These are phyloP conservation scores for Podospora fimiseda DNA, from an alignment of 495 filamentous ascomycete genomes.

Conservation along the genomic window DNA sequence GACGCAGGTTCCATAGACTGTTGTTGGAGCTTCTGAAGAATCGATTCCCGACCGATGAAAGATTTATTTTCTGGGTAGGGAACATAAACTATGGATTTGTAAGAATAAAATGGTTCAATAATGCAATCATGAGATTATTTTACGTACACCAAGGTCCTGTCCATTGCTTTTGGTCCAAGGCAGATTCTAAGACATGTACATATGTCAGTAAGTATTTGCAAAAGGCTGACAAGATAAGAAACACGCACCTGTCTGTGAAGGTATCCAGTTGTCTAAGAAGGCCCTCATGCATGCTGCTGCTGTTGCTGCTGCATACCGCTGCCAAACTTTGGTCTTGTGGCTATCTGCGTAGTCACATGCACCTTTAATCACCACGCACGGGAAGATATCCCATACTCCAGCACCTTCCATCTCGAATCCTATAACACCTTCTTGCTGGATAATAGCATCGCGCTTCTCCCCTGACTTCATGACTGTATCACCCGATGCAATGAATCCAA, in stretches of 20 bases:
- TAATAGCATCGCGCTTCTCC: constrained; percentile 18
- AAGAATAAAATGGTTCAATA: not conserved
- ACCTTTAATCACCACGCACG: constrained; percentile 34
- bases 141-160: not conserved
- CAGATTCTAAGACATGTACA: too few species aligned
- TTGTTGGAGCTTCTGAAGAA: constrained; percentile 7
- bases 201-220: not conserved
- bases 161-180: too few species aligned
- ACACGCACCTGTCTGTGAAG: constrained; percentile 4
- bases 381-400: constrained; percentile 34
- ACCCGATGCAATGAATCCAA: constrained; percentile 23
- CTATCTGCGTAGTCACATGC: constrained; percentile 41
- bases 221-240: not conserved
- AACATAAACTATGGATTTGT: not conserved
- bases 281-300: constrained; percentile 20
- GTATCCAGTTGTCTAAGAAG: not conserved
- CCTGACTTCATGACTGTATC: constrained; percentile 29
- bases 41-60: not conserved
- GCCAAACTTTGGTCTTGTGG: constrained; percentile 42
- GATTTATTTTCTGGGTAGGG: not conserved
- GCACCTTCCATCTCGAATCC: constrained; percentile 44
- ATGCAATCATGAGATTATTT: not conserved
- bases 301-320: constrained; percentile 34
- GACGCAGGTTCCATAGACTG: not conserved
- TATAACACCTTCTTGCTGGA: constrained; percentile 21